Evolutionary conservation across 208 protist species (phyloP), one percentile per base, ranked within the genome.

Genomic region (Phytomonas sp.): DNA sequence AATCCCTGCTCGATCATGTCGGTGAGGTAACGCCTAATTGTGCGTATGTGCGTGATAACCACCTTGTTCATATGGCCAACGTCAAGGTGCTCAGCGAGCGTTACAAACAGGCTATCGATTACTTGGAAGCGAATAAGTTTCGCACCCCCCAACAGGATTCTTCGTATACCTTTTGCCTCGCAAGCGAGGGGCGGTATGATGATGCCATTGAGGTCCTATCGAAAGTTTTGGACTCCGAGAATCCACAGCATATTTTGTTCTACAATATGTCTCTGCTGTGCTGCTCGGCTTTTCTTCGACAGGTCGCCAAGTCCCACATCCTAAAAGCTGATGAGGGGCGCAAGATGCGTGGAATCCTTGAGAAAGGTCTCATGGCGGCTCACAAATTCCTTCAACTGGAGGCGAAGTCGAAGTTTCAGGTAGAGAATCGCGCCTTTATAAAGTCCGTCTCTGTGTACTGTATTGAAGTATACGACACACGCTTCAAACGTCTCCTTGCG

Each of bases 91-190:
- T 85, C 56, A 83, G 79, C 65, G 85, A 88, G 34, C 69, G 82
- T 67, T 93, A 89, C 78, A 88, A 91, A 75, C 81, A 87, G 69
- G 87, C 87, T 13, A 79, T 87, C 31, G 85, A 95, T 73, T 87
- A 95, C 74, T 79, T 91, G 23, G 59, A 62, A 36, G 73, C 81
- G 62, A 70, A 78, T 66, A 37, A 67, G 28, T 29, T 62, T 13
- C 78, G 76, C 26, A 84, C 78, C 32, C 75, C 82, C 26, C 66
- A 82, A 63, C 88, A 93, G 79, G 72, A 82, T 51, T 81, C 81
- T 3, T 81, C 80, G 43, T 73, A 93, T 30, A 83, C 87, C 31
- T 90, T 92, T 72, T 96, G 90, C 79, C 74, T 88, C 51, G 81
- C 82, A 0, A 76, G 63, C 67, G 83, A 89, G 64, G 73, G 73